Percentiles rank a stretch among this genome's conserved stretches.
Conservation (phyloP, 305 asterid species). For the Vinca major region DNA sequence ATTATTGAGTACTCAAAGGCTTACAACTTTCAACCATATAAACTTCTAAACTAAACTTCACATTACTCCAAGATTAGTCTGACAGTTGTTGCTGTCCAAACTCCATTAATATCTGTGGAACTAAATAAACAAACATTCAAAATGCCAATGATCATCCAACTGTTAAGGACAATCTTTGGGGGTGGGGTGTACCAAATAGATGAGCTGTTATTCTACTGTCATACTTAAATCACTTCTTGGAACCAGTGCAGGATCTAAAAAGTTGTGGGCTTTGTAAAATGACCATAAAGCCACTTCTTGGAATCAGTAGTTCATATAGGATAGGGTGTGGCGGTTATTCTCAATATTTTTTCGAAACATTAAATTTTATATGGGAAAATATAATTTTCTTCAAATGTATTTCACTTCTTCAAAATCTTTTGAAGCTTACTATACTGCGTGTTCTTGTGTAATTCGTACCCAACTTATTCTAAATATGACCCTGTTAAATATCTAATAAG, state of each 20-base stretch:
- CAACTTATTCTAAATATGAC: too few relatives aligned
- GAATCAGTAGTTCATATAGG: too few relatives aligned
- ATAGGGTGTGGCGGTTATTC: too few relatives aligned
- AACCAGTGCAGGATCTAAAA: background rate
- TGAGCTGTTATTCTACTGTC: slow-evolving; percentile 5
- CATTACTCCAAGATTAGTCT: background rate
- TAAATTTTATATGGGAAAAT: too few relatives aligned
- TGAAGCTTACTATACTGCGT: too few relatives aligned
- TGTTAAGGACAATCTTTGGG: background rate
- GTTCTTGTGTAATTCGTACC: too few relatives aligned
- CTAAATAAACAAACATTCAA: background rate
- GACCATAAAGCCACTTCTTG: background rate
- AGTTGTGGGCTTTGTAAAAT: background rate
- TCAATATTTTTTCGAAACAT: too few relatives aligned
- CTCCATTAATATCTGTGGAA: background rate
- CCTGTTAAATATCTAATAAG: too few relatives aligned
- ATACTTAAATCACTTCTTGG: background rate
- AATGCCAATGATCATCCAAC: background rate
- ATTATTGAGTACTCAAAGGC: slow-evolving; percentile 1
- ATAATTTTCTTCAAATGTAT: too few relatives aligned
- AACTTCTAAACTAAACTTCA: slow-evolving; percentile 2
- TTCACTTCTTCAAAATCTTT: too few relatives aligned
- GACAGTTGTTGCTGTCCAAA: background rate
- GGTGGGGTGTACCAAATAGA: background rate
- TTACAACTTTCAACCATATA: background rate